Base-by-base conservation (phyloP, 2,329 filamentous ascomycete species). In the Tolypocladium ovalisporum region DNA sequence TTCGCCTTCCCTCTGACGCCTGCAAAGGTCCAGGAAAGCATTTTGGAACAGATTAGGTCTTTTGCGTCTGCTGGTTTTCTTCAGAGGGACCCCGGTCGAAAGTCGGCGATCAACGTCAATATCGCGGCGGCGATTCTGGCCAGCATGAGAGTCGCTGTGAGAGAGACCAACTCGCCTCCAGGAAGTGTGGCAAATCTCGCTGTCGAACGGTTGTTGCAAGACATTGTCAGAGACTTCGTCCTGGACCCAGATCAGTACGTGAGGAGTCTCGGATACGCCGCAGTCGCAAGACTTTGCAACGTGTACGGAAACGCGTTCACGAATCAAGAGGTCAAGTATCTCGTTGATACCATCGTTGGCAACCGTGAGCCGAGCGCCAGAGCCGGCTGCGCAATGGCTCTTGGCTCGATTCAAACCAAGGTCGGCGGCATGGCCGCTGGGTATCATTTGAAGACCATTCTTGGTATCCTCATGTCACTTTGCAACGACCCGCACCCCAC, bases 391-490 rank as follows among this genome's bases (percentile, higher is more conserved):
- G 94, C 95, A 19, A 90, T 95, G 77, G 91, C 94, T 15, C 76
- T 99, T 35, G 94, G 94, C 10, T 89, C 88, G 57, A 97, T 99
- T 55, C 92, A 99, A 73, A 89, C 90, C 22, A 91, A 96, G 70
- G 89, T 99, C 37, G 95, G 94, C 58, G 93, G 94, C 57, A 97
- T 99, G 92, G 94, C 94, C 56, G 94, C 94, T 56, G 91, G 92
- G 4, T 91, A 94, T 65, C 94, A 99, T 69, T 79, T 99, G 54
- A 97, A 97, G 75, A 97, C 91, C 1, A 97, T 99, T 54, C 82
- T 97, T n/a, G 89, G 93, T 22, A 95, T 99, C 42, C 76, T 99
- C n/a, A 96, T 97, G 88, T 97, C 94, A 9, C 80, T 99, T 12
- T 93, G 91, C 70, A 96, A 92, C 64, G 94, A 99, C 67, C 90